A percentile compares a stretch with the other conserved stretches of the same genome.
phyloP scores from a whole-genome alignment of 345 rosid genomes.

The Populus davidiana region DNA sequence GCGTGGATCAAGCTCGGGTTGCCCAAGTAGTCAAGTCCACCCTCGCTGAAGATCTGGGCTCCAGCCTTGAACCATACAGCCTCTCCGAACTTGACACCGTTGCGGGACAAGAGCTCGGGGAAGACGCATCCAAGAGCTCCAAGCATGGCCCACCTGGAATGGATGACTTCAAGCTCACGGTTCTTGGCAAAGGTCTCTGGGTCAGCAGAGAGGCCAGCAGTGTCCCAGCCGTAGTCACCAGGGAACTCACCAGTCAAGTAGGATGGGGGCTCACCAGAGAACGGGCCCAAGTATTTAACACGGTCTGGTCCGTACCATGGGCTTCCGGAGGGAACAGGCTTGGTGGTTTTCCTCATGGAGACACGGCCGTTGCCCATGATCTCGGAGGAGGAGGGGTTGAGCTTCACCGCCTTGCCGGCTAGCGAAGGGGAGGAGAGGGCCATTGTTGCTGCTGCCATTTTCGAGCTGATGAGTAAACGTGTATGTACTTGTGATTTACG shows the following conservation, averaged over 20 bases:
- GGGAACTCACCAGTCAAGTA: conserved; percentile 32
- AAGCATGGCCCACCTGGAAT: conserved; percentile 9
- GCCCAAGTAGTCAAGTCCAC: conserved; percentile 29
- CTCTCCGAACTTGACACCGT: conserved; percentile 32
- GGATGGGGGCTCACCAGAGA: conserved; percentile 27
- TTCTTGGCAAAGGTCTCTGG: conserved; percentile 33
- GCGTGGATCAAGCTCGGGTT: conserved; percentile 33
- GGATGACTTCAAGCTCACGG: conserved; percentile 33
- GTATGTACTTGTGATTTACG: too few species aligned
- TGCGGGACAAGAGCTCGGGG: conserved; percentile 31
- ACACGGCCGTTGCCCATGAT: too few species aligned
- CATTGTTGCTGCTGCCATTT: too few species aligned
- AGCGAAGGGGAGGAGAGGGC: too few species aligned
- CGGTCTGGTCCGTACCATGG: conserved; percentile 34
- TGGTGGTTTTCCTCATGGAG: too few species aligned
- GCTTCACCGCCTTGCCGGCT: too few species aligned
- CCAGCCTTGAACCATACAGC: conserved; percentile 35
- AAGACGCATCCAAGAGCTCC: conserved; percentile 14
- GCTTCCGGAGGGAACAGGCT: conserved; percentile 17
- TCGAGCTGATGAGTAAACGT: too few species aligned
- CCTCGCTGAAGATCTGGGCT: conserved; percentile 29
- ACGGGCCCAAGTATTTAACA: conserved; percentile 29
- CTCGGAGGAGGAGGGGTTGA: too few species aligned
- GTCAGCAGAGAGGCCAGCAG: conserved; percentile 27
- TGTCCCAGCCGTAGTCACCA: conserved; percentile 35